Evolutionary conservation across 2,329 filamentous ascomycete species (phyloP), one percentile per base, ranked within the genome.

Genomic region (Penicillium oxalicum): DNA sequence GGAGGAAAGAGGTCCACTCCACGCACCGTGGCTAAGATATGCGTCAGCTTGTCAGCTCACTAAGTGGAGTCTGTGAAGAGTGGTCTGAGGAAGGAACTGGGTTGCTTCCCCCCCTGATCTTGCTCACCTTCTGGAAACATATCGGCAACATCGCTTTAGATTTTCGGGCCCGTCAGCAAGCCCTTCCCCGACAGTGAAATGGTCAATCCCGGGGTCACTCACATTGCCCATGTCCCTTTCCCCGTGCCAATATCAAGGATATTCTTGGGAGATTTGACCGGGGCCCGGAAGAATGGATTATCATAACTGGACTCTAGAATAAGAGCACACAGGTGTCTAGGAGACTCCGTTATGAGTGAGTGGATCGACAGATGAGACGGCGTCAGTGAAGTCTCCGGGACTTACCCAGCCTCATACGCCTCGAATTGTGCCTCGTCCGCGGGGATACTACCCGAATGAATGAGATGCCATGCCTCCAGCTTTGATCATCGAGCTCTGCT

Each of bases 1-100:
- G 56, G 56, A 25, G 56, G 56, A 36, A 58, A 63, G 34, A 64
- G 55, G 34, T 64, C 61, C 12, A 64, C 56, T 5, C 55, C 55
- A 25, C 49, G 48, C 11, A 58, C 55, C 24, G 36, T 51, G 34
- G 54, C 55, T 58, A 44, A 18, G 29, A 11, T 3, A 12, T 9
- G 24, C 9, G 40, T 32, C 39, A 33, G 33, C 26, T 18, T 18
- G 18, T 18, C 18, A 18, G 18, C 18, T 18, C 18, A 18, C 18
- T 8, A 4, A 25, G 9, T 13, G 6, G 18, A 34, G 13, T 32
- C 11, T 12, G 24, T 12, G 13, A n/a, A 27, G 18, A 18, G 18
- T n/a, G n/a, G 5, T 4, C 5, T 13, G 12, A 3, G 9, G 27
- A 28, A n/a, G 9, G 32, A 7, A 11, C 3, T 11, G 29, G 11